Evolutionary conservation across 2,329 filamentous ascomycete species (phyloP).

Genomic region (Fusarium floridanum): DNA sequence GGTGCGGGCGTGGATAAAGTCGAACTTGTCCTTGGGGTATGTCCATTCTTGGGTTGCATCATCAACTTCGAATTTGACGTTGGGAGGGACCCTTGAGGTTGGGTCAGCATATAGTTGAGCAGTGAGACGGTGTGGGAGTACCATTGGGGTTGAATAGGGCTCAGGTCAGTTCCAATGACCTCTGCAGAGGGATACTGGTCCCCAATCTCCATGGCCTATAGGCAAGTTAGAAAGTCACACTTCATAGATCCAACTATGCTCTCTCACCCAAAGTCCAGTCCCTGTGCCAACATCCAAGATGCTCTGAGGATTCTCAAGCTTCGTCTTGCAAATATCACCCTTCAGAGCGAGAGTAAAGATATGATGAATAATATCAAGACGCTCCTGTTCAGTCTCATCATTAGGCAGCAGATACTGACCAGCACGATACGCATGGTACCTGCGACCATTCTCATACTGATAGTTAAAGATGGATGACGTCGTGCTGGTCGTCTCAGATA

Average conservation of each 20-base stretch:
- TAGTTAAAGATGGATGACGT: slow-evolving; percentile 52
- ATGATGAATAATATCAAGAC: slow-evolving; percentile 67
- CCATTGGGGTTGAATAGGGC: slow-evolving; percentile 43
- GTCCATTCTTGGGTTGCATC: slow-evolving; percentile 18
- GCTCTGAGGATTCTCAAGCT: slow-evolving; percentile 30
- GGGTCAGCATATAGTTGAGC: background rate
- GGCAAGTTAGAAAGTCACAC: background rate
- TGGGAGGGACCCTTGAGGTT: slow-evolving; percentile 37
- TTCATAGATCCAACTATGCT: too few relatives aligned
- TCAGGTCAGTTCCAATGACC: slow-evolving; percentile 45
- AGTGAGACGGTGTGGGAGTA: background rate
- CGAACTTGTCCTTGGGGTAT: slow-evolving; percentile 11
- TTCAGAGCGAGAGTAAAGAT: slow-evolving; percentile 62
- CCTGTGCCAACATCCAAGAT: slow-evolving; percentile 46
- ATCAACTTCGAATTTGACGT: slow-evolving; percentile 38
- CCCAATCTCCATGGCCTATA: slow-evolving; percentile 60
- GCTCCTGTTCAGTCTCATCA: slow-evolving; percentile 59
- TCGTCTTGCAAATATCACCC: slow-evolving; percentile 52
- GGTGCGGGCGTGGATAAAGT: slow-evolving; percentile 41
- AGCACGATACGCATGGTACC: slow-evolving; percentile 54
- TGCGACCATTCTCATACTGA: slow-evolving; percentile 54
- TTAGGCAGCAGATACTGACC: slow-evolving; percentile 49
- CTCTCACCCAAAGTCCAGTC: slow-evolving; percentile 22
- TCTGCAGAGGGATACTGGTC: slow-evolving; percentile 41
- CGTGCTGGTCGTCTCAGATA: slow-evolving; percentile 40